A percentile compares a stretch with the other conserved stretches of the same genome.
Conservation (phyloP, 768 basidiomycete genomes). For the Pluteus cervinus region DNA sequence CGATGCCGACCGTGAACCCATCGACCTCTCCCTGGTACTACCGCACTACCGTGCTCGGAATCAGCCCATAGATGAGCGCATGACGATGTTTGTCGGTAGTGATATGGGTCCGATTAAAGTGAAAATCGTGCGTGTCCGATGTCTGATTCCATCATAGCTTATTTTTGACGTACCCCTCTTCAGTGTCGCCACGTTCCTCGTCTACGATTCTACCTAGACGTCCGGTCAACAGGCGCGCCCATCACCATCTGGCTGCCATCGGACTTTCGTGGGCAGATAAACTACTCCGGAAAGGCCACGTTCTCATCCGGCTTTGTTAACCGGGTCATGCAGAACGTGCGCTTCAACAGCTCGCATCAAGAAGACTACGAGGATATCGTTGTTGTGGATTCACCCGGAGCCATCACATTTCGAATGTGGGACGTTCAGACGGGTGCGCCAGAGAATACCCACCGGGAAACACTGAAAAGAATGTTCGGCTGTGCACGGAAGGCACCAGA, state of each 20-base stretch:
- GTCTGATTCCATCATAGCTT: constrained; percentile 8
- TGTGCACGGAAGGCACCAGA: constrained; percentile 50
- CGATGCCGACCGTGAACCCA: constrained; percentile 41
- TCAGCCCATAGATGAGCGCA: constrained; percentile 66
- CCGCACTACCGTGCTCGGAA: constrained; percentile 75
- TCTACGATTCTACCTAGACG: constrained; percentile 56
- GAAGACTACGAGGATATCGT: constrained; percentile 53
- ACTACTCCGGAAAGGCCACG: constrained; percentile 40
- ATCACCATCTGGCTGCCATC: constrained; percentile 76
- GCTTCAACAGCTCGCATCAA: constrained; percentile 34
- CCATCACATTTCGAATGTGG: constrained; percentile 74
- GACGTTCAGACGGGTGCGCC: constrained; percentile 61
- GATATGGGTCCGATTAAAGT: constrained; percentile 52
- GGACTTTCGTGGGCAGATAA: constrained; percentile 69
- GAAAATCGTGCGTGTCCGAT: constrained; percentile 57
- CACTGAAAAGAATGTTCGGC: constrained; percentile 57
- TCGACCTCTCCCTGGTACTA: constrained; percentile 64
- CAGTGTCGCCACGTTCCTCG: constrained; percentile 54
- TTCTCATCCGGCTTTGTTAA: constrained; percentile 75
- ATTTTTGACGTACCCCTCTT: constrained; percentile 10
- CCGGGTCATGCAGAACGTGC: constrained; percentile 50
- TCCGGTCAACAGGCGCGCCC: constrained; percentile 60
- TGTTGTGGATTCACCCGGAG: constrained; percentile 53
- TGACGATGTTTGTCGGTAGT: constrained; percentile 61
- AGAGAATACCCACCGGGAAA: constrained; percentile 58